Base-by-base conservation (phyloP, 768 basidiomycete species). In the Suillus discolor region DNA sequence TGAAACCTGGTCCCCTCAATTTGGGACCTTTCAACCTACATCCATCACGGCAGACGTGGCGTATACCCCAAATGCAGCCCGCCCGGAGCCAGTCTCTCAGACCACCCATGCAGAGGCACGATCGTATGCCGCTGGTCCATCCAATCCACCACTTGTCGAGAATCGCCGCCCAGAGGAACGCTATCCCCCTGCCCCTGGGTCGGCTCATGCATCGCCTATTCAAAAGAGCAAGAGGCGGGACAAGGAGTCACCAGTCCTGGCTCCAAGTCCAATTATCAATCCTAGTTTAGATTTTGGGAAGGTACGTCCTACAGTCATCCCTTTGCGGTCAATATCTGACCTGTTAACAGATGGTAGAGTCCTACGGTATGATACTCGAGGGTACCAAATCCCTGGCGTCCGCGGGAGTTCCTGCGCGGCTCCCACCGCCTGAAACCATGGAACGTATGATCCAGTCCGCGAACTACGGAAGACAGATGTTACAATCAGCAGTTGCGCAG, bases 401-500 rank as follows among this genome's bases (percentile, higher is more conserved):
- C 16, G 51, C 67, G 18, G 72, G 68, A 60, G 61, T 71, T 65
- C 71, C 59, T 67, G 70, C 62, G 62, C 72, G 66, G 61, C 61
- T 65, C 42, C 72, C 70, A 68, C 71, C 78, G 23, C 71, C 53
- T 12, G 81, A 82, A 62, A 70, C 62, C 25, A 62, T 84, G n/a
- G 83, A 84, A 13, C 79, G 78, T 65, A 81, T 84, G 78, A 44
- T 78, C 59, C 81, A 82, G 69, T 81, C 83, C 42, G 83, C 83
- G 44, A 73, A 70, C 65, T 77, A 76, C 65, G 80, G 83, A 47
- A 68, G 67, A 49, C 77, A 80, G 44, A 63, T 74, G 65, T 67
- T 78, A 12, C 71, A 78, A 66, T 76, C 77, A 38, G 68, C 70
- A 63, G 71, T 51, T 49, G 57, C 62, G 57, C 78, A 72, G 67